A percentile compares a stretch with the other conserved stretches of the same genome.
Conservation (phyloP, 306 rosid genomes). For the Cicer cuneatum region DNA sequence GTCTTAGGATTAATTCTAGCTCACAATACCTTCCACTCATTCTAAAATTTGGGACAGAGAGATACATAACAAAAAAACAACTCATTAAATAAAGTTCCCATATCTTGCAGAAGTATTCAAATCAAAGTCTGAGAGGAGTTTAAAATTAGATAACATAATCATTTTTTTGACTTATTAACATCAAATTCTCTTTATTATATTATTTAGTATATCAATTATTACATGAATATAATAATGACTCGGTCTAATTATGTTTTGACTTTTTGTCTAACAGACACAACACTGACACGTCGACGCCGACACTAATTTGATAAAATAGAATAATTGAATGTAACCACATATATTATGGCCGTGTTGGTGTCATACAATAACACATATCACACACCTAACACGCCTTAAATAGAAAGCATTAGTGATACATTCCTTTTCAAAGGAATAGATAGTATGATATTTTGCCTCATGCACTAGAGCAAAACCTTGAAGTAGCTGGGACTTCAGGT, state of each 20-base stretch:
- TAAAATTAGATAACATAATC: conserved; percentile 16
- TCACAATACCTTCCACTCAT: background rate
- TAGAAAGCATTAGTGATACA: too few species aligned
- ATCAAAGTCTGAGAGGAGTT: background rate
- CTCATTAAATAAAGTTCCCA: background rate
- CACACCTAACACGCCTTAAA: too few species aligned
- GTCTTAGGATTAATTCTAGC: background rate
- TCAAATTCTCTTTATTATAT: conserved; percentile 15
- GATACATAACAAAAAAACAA: background rate
- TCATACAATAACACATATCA: too few species aligned
- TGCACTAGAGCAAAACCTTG: conserved; percentile 63
- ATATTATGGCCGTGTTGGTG: too few species aligned
- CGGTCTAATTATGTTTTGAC: background rate
- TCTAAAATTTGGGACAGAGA: background rate
- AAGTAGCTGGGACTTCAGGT: conserved; percentile 41
- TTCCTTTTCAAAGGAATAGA: background rate
- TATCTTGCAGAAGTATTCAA: background rate
- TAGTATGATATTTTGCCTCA: conserved; percentile 34
- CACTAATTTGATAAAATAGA: too few species aligned
- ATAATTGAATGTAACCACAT: too few species aligned
- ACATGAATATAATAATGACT: conserved; percentile 11
- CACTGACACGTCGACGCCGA: too few species aligned
- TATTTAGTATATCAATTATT: background rate
- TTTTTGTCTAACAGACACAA: background rate
- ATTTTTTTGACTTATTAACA: conserved; percentile 17